phyloP scores from a whole-genome alignment of 148 eudicot genomes.

The Persicaria tinctoria region DNA sequence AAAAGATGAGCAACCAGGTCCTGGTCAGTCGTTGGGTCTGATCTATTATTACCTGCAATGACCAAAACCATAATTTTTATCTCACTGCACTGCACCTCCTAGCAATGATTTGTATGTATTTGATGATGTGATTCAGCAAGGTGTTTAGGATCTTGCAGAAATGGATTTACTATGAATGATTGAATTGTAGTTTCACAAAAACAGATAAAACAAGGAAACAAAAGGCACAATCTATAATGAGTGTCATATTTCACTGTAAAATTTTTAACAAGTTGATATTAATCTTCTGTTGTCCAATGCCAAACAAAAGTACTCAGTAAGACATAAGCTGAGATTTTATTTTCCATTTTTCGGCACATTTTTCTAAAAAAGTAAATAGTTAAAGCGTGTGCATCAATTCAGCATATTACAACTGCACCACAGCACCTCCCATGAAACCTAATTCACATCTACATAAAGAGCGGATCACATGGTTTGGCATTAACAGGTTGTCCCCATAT shows the following conservation, averaged over 20 bases:
- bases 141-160: no score
- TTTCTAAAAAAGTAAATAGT: not conserved
- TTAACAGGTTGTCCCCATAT: slow-evolving; percentile 10
- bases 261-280: not conserved
- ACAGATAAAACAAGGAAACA: not conserved
- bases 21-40: slow-evolving; percentile 53
- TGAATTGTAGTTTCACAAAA: no score
- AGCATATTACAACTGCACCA: not conserved
- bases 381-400: not conserved
- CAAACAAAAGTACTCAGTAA: not conserved
- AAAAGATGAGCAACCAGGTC: slow-evolving; percentile 61
- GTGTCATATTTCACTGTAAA: not conserved
- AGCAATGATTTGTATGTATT: no score
- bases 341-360: not conserved
- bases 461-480: not conserved
- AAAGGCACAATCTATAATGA: not conserved
- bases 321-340: not conserved
- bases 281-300: not conserved
- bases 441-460: not conserved
- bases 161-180: no score
- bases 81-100: not conserved
- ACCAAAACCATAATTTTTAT: not conserved
- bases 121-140: no score
- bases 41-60: slow-evolving; percentile 45
- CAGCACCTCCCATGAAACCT: not conserved